Evolutionary conservation across 495 filamentous ascomycete species (phyloP), one percentile per base, ranked within the genome.

Genomic region (Xylaria curta): DNA sequence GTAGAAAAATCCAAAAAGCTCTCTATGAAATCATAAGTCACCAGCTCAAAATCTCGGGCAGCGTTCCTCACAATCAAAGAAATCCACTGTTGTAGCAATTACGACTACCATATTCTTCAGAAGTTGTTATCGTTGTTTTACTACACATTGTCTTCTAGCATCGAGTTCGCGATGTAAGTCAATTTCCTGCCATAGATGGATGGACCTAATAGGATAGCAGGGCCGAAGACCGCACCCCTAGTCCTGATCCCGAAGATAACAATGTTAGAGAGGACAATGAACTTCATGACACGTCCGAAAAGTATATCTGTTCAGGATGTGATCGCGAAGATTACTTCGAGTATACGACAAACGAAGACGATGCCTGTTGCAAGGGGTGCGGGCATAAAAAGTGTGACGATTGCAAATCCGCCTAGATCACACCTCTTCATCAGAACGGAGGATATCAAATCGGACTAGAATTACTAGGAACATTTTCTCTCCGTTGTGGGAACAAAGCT

Each of bases 221-320:
- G 66, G 53, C 31, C 33, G 4, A 31, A 1, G 6, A 15, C 12
- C 15, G 33, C 4, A 63, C 26, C 5, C 68, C 68, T 36, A 31
- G 4, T 24, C 0, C 31, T 15, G 36, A 38, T 17, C 15, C 26
- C 58, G 59, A 63, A 7, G 28, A 21, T 0, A 13, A 53, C 9
- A 28, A 19, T 9, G 19, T 54, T 6, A 19, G 8, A 47, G 17
- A 36, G 1, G 61, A 70, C 31, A 58, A 65, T 38, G 47, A 71
- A 0, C 24, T 59, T 28, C 12, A 40, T 36, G 49, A 71, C 4
- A 71, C 62, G 5, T 3, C 6, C 24, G 36, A 56, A 1, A 36
- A 47, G 9, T 66, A 62, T 26, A 62, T 9, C 7, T 70, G 69
- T 24, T 71, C 36, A 10, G 60, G 38, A 24, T 71, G 69, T 28